Evolutionary conservation across 2,329 filamentous ascomycete genomes (phyloP).

Genomic region (Epichloe typhina): DNA sequence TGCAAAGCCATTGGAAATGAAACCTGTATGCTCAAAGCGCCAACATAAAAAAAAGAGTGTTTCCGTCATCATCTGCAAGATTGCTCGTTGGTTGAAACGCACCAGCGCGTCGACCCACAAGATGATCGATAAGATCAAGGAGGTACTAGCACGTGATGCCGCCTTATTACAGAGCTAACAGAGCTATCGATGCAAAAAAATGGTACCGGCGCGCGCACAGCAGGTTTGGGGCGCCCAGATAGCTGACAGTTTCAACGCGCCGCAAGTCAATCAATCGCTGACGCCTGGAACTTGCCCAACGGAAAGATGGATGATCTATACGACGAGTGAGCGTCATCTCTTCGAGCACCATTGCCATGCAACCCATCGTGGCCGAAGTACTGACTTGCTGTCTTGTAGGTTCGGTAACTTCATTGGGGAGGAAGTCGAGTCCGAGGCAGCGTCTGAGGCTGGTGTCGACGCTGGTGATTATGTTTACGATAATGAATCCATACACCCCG

Average conservation of each 20-base stretch:
- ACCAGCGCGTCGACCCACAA: background rate
- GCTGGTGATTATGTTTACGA: slow-evolving; percentile 71
- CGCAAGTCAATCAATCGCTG: slow-evolving; percentile 11
- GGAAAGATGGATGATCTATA: slow-evolving; percentile 82
- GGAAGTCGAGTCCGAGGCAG: slow-evolving; percentile 71
- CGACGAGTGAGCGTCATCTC: slow-evolving; percentile 55
- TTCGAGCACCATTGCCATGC: background rate
- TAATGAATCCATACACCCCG: slow-evolving; percentile 54
- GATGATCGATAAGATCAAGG: too few species aligned
- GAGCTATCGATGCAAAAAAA: slow-evolving; percentile 10
- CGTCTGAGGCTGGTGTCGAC: slow-evolving; percentile 64
- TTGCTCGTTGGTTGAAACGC: too few species aligned
- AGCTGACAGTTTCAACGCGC: slow-evolving; percentile 4
- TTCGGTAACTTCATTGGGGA: slow-evolving; percentile 99
- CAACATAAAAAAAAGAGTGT: too few species aligned
- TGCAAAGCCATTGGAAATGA: too few species aligned
- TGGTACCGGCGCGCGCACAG: slow-evolving; percentile 2
- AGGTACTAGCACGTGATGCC: slow-evolving; percentile 7
- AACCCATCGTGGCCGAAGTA: background rate
- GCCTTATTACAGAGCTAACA: background rate
- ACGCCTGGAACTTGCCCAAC: slow-evolving; percentile 7
- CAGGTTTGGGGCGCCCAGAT: background rate
- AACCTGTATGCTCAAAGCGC: too few species aligned
- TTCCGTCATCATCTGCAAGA: too few species aligned
- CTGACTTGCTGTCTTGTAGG: slow-evolving; percentile 30